phyloP scores from a whole-genome alignment of 495 filamentous ascomycete genomes.

The Apodospora peruviana region DNA sequence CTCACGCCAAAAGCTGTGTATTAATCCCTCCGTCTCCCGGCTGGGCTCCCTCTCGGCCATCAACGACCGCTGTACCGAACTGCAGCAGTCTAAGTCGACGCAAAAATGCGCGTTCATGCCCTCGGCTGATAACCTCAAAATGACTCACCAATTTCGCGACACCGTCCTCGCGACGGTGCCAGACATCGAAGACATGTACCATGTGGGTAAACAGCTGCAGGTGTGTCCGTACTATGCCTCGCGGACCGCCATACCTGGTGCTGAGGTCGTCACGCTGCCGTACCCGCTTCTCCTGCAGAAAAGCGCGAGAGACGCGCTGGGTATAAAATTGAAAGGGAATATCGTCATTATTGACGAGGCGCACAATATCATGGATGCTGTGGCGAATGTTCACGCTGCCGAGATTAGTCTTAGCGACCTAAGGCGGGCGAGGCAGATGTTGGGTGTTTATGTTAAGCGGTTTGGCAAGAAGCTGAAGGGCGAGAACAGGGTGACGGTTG shows the following conservation, averaged over 20 bases:
- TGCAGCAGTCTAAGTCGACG: slow-evolving; percentile 71
- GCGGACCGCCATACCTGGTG: slow-evolving; percentile 70
- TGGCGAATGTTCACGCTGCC: slow-evolving; percentile 79
- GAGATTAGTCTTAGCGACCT: slow-evolving; percentile 69
- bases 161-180: slow-evolving; percentile 76
- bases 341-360: slow-evolving; percentile 94
- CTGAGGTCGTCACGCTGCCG: slow-evolving; percentile 90
- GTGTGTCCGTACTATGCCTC: slow-evolving; percentile 97
- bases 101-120: slow-evolving; percentile 78
- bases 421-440: slow-evolving; percentile 61
- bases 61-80: slow-evolving; percentile 89
- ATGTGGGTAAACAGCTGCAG: slow-evolving; percentile 68
- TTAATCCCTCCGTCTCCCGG: slow-evolving; percentile 72
- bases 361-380: slow-evolving; percentile 95
- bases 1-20: slow-evolving; percentile 88
- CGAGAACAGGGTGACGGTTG: slow-evolving; percentile 87
- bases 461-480: slow-evolving; percentile 81
- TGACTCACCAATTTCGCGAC: slow-evolving; percentile 80
- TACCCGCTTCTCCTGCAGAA: slow-evolving; percentile 88
- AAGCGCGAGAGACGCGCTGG: slow-evolving; percentile 81
- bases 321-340: slow-evolving; percentile 78
- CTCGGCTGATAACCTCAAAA: slow-evolving; percentile 62
- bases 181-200: slow-evolving; percentile 88
- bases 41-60: slow-evolving; percentile 74
- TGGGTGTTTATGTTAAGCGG: slow-evolving; percentile 77